Evolutionary conservation across 2,329 filamentous ascomycete genomes (phyloP).

Genomic region (Shiraia sp.): DNA sequence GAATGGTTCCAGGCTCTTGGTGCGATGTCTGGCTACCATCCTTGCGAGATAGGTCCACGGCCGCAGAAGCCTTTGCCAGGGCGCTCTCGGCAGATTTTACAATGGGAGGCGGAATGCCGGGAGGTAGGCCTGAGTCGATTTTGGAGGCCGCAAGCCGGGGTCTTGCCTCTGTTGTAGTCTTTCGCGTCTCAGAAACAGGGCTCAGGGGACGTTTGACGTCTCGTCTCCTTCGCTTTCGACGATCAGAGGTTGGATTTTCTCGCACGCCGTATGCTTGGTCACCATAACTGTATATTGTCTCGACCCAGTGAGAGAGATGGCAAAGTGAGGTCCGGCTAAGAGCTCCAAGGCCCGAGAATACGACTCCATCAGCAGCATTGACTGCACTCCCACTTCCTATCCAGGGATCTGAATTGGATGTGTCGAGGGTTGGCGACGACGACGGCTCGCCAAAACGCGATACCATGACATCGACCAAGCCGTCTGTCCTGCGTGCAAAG

Average conservation of each 20-base stretch:
- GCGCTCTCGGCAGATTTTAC: constrained; percentile 50
- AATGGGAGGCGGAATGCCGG: constrained; percentile 53
- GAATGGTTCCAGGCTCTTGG: constrained; percentile 25
- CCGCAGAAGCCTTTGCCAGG: constrained; percentile 48
- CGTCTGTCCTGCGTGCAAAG: constrained; percentile 77
- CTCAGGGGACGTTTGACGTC: constrained; percentile 23
- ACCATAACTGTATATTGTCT: constrained; percentile 83
- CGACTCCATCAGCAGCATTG: constrained; percentile 74
- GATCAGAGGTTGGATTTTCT: constrained; percentile 73
- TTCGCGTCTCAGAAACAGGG: constrained; percentile 3
- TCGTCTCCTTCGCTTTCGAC: constrained; percentile 54
- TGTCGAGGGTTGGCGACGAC: constrained; percentile 25
- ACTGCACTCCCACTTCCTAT: constrained; percentile 72
- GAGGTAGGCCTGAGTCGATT: constrained; percentile 18
- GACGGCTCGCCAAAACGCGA: constrained; percentile 75
- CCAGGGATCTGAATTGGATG: constrained; percentile 61
- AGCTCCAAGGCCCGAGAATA: constrained; percentile 81
- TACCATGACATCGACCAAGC: constrained; percentile 84
- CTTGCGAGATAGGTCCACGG: constrained; percentile 27
- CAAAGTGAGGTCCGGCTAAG: constrained; percentile 72
- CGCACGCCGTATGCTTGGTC: constrained; percentile 82
- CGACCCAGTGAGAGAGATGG: constrained; percentile 82
- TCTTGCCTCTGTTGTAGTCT: constrained; percentile 5
- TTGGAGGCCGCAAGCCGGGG: constrained; percentile 8
- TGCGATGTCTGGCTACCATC: constrained; percentile 17